phyloP scores from a whole-genome alignment of 495 filamentous ascomycete genomes.

The Oleoguttula mirabilis region DNA sequence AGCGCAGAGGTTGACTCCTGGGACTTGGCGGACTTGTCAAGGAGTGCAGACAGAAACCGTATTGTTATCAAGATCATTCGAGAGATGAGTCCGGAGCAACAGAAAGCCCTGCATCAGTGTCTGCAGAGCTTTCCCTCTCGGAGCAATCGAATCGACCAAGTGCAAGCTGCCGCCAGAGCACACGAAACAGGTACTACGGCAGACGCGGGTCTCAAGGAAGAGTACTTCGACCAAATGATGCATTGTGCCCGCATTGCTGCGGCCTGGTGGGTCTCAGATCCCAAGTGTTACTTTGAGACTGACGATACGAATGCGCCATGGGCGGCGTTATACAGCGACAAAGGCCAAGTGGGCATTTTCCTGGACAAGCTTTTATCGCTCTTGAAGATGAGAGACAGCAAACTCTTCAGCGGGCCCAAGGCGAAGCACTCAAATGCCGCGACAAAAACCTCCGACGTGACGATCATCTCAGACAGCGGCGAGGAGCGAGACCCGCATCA shows the following conservation, averaged over 20 bases:
- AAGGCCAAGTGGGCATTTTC: slow-evolving; percentile 1
- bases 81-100: slow-evolving; percentile 4
- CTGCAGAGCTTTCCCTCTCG: not conserved
- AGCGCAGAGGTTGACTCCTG: slow-evolving; percentile 18
- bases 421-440: not conserved
- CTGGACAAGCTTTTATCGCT: slow-evolving; percentile 16
- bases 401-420: slow-evolving; percentile 1
- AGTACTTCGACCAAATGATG: too few species aligned
- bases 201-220: too few species aligned
- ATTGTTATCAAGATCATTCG: slow-evolving; percentile 25
- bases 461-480: too few species aligned
- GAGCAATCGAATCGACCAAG: too few species aligned
- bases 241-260: too few species aligned
- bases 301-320: not conserved
- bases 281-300: too few species aligned
- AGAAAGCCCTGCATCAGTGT: not conserved
- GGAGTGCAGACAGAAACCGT: slow-evolving; percentile 19
- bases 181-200: too few species aligned
- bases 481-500: not conserved
- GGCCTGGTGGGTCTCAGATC: too few species aligned
- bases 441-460: too few species aligned
- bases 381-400: not conserved
- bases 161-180: too few species aligned
- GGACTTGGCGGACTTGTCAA: slow-evolving; percentile 16
- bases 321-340: not conserved